Evolutionary conservation across 257 asterid genomes (phyloP).

Genomic region (Orobanche coerulescens): DNA sequence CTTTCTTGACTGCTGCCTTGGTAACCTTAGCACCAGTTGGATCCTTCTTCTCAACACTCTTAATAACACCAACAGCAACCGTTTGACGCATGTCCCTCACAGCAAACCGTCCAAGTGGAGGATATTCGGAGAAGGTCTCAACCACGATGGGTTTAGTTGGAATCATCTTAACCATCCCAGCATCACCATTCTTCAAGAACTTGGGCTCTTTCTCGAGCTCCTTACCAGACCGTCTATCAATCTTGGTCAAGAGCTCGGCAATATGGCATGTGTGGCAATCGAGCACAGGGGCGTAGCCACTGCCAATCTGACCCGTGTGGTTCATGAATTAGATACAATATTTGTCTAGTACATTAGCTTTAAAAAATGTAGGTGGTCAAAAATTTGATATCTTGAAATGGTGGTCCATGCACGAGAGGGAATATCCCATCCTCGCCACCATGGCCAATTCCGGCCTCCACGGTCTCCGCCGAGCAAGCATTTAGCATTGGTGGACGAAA

Average conservation of each 20-base stretch:
- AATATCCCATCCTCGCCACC: too few species aligned
- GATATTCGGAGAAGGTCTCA: conserved; percentile 32
- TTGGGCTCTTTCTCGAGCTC: too few species aligned
- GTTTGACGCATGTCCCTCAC: conserved; percentile 47
- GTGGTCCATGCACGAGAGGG: too few species aligned
- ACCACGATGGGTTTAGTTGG: conserved; percentile 41
- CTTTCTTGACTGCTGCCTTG: conserved; percentile 45
- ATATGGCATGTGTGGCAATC: conserved; percentile 41
- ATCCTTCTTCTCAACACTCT: conserved; percentile 38
- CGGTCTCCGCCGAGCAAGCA: too few species aligned
- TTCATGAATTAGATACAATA: too few species aligned
- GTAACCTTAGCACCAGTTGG: conserved; percentile 42
- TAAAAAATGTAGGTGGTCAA: too few species aligned
- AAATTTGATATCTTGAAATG: too few species aligned
- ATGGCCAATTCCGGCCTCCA: too few species aligned
- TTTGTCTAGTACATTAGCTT: too few species aligned
- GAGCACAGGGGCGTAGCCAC: conserved; percentile 36
- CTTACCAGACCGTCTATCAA: conserved; percentile 33
- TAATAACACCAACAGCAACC: conserved; percentile 39
- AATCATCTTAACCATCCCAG: conserved; percentile 35
- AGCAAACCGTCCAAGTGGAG: conserved; percentile 37
- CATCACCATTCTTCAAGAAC: conserved; percentile 36
- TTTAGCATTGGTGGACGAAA: too few species aligned
- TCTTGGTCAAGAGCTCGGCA: conserved; percentile 38
- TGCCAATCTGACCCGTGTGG: conserved; percentile 37